Evolutionary conservation across 2,329 filamentous ascomycete genomes (phyloP).

Genomic region (Chaetomium strumarium): DNA sequence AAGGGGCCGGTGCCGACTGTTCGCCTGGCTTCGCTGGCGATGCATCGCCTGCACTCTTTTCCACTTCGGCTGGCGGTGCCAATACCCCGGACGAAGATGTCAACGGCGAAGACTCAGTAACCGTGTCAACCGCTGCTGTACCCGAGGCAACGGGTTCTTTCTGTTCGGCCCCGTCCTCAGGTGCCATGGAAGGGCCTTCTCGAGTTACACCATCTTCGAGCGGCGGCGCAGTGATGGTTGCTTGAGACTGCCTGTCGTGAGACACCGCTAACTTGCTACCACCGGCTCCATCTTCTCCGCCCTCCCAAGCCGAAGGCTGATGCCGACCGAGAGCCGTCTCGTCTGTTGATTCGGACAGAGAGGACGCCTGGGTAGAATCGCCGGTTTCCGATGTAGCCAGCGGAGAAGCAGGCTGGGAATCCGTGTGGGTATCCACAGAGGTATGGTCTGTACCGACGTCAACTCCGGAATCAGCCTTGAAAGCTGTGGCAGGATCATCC

Average conservation of each 20-base stretch:
- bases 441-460: conserved; percentile 44
- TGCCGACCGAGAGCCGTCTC: conserved; percentile 47
- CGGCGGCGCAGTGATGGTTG: background rate
- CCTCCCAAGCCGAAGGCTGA: conserved; percentile 17
- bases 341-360: conserved; percentile 57
- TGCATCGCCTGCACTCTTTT: conserved; percentile 3
- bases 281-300: background rate
- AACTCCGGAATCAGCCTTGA: conserved; percentile 50
- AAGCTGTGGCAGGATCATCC: conserved; percentile 34
- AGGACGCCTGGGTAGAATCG: conserved; percentile 58
- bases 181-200: background rate
- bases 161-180: conserved; percentile 6
- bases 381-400: conserved; percentile 49
- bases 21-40: background rate
- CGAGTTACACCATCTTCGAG: background rate
- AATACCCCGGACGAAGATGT: background rate
- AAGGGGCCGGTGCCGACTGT: background rate
- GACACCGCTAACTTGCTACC: background rate
- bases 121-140: background rate
- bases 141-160: conserved; percentile 7
- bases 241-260: conserved; percentile 8
- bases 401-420: conserved; percentile 55
- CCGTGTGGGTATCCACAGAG: conserved; percentile 44
- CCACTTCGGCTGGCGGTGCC: background rate
- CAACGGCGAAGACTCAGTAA: background rate